A percentile compares a stretch with the other conserved stretches of the same genome.
Evolutionary conservation across 1,139 yeast genomes (phyloP).

Genomic region (Geotrichum phurueaensis): DNA sequence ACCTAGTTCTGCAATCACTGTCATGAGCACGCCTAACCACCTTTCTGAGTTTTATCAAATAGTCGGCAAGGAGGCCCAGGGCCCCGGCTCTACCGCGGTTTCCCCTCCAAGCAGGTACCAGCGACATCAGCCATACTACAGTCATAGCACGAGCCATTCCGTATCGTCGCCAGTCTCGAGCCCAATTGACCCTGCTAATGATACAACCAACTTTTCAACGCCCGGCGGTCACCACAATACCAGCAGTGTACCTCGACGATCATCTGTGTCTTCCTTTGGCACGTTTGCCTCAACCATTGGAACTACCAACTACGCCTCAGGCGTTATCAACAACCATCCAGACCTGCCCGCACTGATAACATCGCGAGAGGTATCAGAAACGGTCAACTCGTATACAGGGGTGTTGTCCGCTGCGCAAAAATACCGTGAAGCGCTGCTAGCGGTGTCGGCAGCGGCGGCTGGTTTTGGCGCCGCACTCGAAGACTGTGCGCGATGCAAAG

Average conservation of each 20-base stretch:
- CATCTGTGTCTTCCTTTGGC: slow-evolving; percentile 5
- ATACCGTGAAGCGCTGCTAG: slow-evolving; percentile 47
- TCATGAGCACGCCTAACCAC: slow-evolving; percentile 1
- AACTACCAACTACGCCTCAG: slow-evolving; percentile 7
- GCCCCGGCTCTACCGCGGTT: neutral
- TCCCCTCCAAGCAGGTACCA: neutral
- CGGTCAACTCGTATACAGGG: slow-evolving; percentile 43
- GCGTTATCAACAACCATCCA: slow-evolving; percentile 26
- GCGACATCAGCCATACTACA: neutral
- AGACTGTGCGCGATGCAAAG: slow-evolving; percentile 61
- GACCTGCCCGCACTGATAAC: slow-evolving; percentile 59
- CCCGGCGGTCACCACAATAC: neutral
- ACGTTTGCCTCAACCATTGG: neutral
- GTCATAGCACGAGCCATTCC: neutral
- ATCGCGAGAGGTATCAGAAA: slow-evolving; percentile 49
- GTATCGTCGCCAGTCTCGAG: slow-evolving; percentile 6
- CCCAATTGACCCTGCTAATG: neutral
- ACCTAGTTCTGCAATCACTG: neutral
- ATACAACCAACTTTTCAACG: neutral
- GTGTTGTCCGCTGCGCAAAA: slow-evolving; percentile 48
- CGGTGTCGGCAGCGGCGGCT: slow-evolving; percentile 58
- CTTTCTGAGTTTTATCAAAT: slow-evolving; percentile 10
- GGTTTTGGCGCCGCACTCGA: slow-evolving; percentile 71
- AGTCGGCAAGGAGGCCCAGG: slow-evolving; percentile 3
- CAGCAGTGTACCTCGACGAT: neutral